Conservation (phyloP, 2,329 filamentous ascomycete genomes). For the Dendryphion nanum region DNA sequence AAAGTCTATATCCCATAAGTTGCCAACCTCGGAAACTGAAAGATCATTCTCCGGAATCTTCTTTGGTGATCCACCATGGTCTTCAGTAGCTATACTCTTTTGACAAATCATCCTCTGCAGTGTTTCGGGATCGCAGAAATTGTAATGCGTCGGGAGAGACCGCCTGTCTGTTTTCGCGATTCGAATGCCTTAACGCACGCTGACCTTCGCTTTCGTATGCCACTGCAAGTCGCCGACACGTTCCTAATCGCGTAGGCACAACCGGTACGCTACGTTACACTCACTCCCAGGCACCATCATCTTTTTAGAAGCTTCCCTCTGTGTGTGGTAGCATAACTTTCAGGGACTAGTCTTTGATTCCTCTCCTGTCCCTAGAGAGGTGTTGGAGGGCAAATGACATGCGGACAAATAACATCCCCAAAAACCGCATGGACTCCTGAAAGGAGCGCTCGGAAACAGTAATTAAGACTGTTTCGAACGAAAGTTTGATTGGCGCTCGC, state of each 20-base stretch:
- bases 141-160: constrained; percentile 17
- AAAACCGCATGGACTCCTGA: constrained; percentile 71
- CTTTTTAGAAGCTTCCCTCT: constrained; percentile 64
- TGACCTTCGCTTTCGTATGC: constrained; percentile 16
- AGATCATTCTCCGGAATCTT: too few species aligned
- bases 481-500: constrained; percentile 55
- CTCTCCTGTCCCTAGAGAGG: constrained; percentile 59
- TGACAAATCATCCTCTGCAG: too few species aligned
- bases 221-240: constrained; percentile 7
- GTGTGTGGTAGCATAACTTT: constrained; percentile 78
- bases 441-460: constrained; percentile 10
- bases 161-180: too few species aligned
- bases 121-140: constrained; percentile 2
- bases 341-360: constrained; percentile 94
- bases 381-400: constrained; percentile 62
- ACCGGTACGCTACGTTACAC: constrained; percentile 14
- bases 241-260: constrained; percentile 29
- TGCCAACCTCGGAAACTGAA: too few species aligned
- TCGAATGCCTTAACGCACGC: constrained; percentile 5
- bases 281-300: constrained; percentile 14
- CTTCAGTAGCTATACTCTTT: too few species aligned
- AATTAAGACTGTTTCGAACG: constrained; percentile 16
- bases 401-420: constrained; percentile 94
- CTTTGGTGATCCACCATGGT: too few species aligned
- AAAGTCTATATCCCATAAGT: too few species aligned